Conservation (phyloP, 345 rosid genomes). For the Arabidopsis suecica region DNA sequence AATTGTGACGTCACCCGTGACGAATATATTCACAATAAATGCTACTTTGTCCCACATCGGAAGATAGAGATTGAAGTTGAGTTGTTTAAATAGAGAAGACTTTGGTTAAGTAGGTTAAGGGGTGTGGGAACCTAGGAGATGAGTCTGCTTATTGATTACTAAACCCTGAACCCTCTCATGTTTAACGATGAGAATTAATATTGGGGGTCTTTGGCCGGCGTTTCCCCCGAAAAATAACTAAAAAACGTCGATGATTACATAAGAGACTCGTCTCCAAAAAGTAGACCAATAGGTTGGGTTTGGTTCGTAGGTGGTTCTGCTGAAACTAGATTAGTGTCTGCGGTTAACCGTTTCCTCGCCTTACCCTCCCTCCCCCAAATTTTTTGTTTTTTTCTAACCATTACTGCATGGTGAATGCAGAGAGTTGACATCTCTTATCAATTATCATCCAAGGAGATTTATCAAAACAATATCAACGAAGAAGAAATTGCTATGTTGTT, state of each 20-base stretch:
- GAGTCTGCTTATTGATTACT: slow-evolving; percentile 16
- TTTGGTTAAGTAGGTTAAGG: neutral
- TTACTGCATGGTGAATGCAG: no score
- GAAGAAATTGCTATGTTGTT: no score
- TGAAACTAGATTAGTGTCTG: slow-evolving; percentile 6
- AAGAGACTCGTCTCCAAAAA: slow-evolving; percentile 22
- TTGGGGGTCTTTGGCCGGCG: slow-evolving; percentile 38
- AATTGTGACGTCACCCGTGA: slow-evolving; percentile 23
- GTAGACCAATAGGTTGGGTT: slow-evolving; percentile 7
- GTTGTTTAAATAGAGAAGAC: neutral
- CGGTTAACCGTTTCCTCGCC: slow-evolving; percentile 43
- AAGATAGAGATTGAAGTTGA: neutral
- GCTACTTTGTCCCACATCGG: slow-evolving; percentile 39
- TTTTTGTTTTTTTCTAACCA: no score
- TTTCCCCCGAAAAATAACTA: slow-evolving; percentile 27
- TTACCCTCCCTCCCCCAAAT: slow-evolving; percentile 34
- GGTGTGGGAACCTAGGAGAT: slow-evolving; percentile 26
- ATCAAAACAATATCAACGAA: no score
- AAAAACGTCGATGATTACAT: slow-evolving; percentile 31
- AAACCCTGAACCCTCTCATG: slow-evolving; percentile 35
- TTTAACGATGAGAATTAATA: neutral
- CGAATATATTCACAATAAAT: slow-evolving; percentile 1
- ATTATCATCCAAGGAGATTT: no score
- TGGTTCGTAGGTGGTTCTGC: slow-evolving; percentile 40
- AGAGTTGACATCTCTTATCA: no score